Evolutionary conservation across 345 rosid species (phyloP).

Genomic region (Isatis tinctoria): DNA sequence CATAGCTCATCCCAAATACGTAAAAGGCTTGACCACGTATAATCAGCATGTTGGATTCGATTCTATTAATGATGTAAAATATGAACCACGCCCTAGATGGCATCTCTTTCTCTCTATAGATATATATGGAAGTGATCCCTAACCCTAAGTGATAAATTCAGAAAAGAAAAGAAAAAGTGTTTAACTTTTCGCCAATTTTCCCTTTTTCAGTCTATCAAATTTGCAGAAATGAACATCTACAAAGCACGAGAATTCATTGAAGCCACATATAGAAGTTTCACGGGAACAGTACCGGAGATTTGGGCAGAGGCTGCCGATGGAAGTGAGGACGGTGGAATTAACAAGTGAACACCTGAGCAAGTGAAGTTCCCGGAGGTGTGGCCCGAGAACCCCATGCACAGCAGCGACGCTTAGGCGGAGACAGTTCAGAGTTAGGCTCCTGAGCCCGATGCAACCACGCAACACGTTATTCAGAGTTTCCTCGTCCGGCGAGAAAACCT

Average conservation of each 20-base stretch:
- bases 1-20: neutral
- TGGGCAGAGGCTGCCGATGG: constrained; percentile 43
- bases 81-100: neutral
- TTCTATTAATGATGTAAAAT: neutral
- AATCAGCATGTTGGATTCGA: neutral
- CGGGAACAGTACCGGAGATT: constrained; percentile 45
- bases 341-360: constrained; percentile 43
- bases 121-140: neutral
- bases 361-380: constrained; percentile 42
- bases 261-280: neutral
- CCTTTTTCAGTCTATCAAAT: neutral
- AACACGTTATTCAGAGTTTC: constrained; percentile 36
- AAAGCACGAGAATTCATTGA: neutral
- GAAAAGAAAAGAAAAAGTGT: neutral
- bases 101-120: neutral
- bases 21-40: neutral
- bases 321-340: constrained; percentile 34
- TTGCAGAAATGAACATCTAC: neutral
- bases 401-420: constrained; percentile 38
- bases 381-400: constrained; percentile 31
- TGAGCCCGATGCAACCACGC: constrained; percentile 31
- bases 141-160: neutral
- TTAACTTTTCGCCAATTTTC: neutral
- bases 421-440: constrained; percentile 44
- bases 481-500: constrained; percentile 41